These are phyloP conservation scores for Entophlyctis luteolus DNA, from an alignment of 192 early-diverging fungal genomes.

Conservation along the genomic window DNA sequence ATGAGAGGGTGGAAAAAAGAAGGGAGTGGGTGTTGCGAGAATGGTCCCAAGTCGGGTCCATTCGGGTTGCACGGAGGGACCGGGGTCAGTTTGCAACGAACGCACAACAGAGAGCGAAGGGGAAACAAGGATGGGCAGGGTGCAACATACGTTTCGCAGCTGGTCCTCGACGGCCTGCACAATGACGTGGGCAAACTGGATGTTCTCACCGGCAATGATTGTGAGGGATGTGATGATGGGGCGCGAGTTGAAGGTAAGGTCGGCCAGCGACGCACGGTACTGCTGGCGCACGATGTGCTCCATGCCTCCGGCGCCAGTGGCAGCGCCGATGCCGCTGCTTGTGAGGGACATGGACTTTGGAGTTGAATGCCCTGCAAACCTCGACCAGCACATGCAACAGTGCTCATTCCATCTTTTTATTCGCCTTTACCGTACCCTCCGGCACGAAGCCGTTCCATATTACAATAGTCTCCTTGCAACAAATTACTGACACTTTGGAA, in stretches of 20 bases:
- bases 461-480: too few species aligned
- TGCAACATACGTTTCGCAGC: constrained; percentile 48
- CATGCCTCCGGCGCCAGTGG: not conserved
- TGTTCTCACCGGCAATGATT: constrained; percentile 74
- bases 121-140: not conserved
- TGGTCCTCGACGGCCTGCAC: constrained; percentile 71
- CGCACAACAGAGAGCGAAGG: not conserved
- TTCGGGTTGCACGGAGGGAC: too few species aligned
- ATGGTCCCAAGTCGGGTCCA: too few species aligned
- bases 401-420: too few species aligned
- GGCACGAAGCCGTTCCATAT: too few species aligned
- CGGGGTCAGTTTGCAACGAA: too few species aligned
- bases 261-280: constrained; percentile 61
- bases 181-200: constrained; percentile 62
- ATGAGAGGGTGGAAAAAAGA: not conserved
- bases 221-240: constrained; percentile 92
- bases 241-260: constrained; percentile 88
- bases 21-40: not conserved
- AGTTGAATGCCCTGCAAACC: too few species aligned
- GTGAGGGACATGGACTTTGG: too few species aligned
- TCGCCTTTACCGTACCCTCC: too few species aligned
- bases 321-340: not conserved
- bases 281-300: constrained; percentile 48
- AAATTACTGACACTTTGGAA: too few species aligned
- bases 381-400: too few species aligned